phyloP scores from a whole-genome alignment of 139 green algal genomes.

The Spirogloea muscicola region DNA sequence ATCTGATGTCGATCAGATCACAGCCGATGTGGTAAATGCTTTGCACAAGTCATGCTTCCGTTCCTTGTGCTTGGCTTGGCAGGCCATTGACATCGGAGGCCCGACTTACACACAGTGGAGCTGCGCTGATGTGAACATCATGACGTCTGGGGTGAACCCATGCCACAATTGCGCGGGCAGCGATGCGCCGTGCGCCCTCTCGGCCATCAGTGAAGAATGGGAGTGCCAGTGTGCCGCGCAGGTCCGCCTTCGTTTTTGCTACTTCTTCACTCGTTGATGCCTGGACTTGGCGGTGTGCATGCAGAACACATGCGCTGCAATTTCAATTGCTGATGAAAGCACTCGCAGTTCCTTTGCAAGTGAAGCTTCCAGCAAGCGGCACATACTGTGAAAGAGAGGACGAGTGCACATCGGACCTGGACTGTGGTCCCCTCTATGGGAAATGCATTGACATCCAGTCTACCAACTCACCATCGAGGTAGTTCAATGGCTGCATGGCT shows the following conservation, averaged over 20 bases:
- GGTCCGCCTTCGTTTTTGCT: too few species aligned
- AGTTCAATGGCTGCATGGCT: too few species aligned
- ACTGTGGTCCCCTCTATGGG: slow-evolving; percentile 8
- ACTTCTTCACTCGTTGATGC: too few species aligned
- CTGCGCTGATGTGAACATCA: slow-evolving; percentile 20
- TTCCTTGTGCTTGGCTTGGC: too few species aligned
- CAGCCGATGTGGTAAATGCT: too few species aligned
- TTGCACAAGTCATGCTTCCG: too few species aligned
- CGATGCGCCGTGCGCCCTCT: slow-evolving; percentile 9
- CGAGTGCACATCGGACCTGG: slow-evolving; percentile 17
- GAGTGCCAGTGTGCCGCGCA: slow-evolving; percentile 10
- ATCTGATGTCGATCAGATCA: too few species aligned
- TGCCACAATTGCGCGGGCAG: slow-evolving; percentile 20
- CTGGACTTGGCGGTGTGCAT: too few species aligned
- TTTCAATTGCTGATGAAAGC: too few species aligned
- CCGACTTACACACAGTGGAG: slow-evolving; percentile 5
- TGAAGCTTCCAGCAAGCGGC: slow-evolving; percentile 2
- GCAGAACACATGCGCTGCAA: too few species aligned
- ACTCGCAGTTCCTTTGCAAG: too few species aligned
- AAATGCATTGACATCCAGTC: slow-evolving; percentile 40
- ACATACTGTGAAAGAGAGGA: slow-evolving; percentile 32
- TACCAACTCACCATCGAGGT: slow-evolving; percentile 27
- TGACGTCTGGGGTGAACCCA: not conserved
- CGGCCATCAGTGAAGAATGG: not conserved
- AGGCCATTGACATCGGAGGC: slow-evolving; percentile 8